Conservation (phyloP, 176 grass and related monocot species). For the Pontederia paniculata region DNA sequence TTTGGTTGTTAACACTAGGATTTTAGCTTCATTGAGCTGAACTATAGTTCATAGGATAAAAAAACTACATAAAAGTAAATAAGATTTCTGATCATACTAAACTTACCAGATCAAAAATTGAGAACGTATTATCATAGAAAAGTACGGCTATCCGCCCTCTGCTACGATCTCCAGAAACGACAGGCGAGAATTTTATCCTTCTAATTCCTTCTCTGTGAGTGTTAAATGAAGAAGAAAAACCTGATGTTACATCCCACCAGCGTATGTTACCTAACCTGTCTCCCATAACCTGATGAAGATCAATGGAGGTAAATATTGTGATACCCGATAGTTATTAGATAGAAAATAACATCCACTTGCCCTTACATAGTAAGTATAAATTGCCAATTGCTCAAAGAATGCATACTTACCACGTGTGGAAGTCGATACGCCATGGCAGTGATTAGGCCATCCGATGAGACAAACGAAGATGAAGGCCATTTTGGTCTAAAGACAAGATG, state of each 20-base stretch:
- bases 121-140: slow-evolving; percentile 96
- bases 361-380: not conserved
- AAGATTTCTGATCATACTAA: slow-evolving; percentile 22
- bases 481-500: slow-evolving; percentile 75
- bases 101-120: slow-evolving; percentile 95
- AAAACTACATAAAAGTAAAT: slow-evolving; percentile 7
- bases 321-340: not conserved
- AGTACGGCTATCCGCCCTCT: slow-evolving; percentile 91
- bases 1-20: no score
- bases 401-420: slow-evolving; percentile 83
- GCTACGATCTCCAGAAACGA: slow-evolving; percentile 75
- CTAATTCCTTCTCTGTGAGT: slow-evolving; percentile 94
- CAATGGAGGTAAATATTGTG: slow-evolving; percentile 10
- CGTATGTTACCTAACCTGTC: slow-evolving; percentile 95
- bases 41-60: slow-evolving; percentile 3
- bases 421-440: slow-evolving; percentile 98
- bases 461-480: slow-evolving; percentile 97
- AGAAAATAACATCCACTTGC: not conserved
- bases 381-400: not conserved
- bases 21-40: no score
- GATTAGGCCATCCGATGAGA: slow-evolving; percentile 86
- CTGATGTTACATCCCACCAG: slow-evolving; percentile 98
- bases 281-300: slow-evolving; percentile 75
- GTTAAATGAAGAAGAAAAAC: slow-evolving; percentile 96
- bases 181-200: slow-evolving; percentile 96